Evolutionary conservation across 2,329 filamentous ascomycete species (phyloP).

Genomic region (Penicillium hesseltinei): DNA sequence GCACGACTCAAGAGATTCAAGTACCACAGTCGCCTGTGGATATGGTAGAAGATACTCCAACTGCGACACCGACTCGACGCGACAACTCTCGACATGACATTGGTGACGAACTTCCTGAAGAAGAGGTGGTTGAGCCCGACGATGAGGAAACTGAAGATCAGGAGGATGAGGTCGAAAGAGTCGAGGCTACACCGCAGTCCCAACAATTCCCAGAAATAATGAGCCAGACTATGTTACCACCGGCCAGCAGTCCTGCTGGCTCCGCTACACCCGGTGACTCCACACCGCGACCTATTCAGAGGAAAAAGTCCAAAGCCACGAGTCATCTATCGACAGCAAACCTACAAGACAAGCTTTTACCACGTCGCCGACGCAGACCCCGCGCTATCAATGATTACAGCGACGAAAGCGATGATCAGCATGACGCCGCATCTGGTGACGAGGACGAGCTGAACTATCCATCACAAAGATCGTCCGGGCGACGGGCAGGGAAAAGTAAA

Average conservation of each 20-base stretch:
- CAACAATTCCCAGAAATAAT: conserved; percentile 23
- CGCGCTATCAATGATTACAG: conserved; percentile 17
- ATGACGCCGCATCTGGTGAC: conserved; percentile 26
- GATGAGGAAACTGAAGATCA: not conserved
- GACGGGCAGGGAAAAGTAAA: conserved; percentile 20
- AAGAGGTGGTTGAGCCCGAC: not conserved
- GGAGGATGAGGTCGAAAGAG: not conserved
- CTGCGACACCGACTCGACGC: conserved; percentile 13
- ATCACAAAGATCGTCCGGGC: conserved; percentile 13
- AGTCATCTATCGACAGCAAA: conserved; percentile 34
- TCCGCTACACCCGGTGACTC: conserved; percentile 7
- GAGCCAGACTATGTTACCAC: conserved; percentile 40
- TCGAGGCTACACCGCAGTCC: conserved; percentile 9
- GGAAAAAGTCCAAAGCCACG: conserved; percentile 11
- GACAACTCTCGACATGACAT: not conserved
- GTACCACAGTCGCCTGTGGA: conserved; percentile 23
- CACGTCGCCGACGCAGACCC: conserved; percentile 29
- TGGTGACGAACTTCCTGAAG: not conserved
- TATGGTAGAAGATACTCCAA: conserved; percentile 21
- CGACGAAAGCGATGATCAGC: conserved; percentile 29
- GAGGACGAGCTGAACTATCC: conserved; percentile 40
- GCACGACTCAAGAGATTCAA: conserved; percentile 26
- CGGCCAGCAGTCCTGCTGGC: conserved; percentile 34
- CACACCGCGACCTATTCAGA: not conserved
- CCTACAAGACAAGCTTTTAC: conserved; percentile 38